A percentile compares a stretch with the other conserved stretches of the same genome.
Conservation (phyloP, 768 basidiomycete species). For the Rhodotorula taiwanensis region DNA sequence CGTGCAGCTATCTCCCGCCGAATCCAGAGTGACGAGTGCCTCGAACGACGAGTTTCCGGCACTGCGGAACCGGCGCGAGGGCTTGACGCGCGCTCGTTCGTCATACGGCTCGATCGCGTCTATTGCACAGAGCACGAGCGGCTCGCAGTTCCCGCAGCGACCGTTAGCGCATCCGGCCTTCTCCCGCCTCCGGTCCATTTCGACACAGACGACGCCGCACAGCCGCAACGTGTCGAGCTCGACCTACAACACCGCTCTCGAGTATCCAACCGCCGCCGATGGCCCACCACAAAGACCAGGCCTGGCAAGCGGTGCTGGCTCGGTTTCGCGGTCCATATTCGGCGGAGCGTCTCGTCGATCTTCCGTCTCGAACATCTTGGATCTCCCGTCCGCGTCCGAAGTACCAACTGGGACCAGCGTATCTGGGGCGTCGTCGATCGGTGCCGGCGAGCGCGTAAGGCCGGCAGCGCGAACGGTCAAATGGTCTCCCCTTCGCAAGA, state of each 20-base stretch:
- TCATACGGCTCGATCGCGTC: slow-evolving; percentile 18
- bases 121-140: neutral
- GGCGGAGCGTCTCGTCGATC: slow-evolving; percentile 13
- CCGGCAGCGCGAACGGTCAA: slow-evolving; percentile 58
- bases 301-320: neutral
- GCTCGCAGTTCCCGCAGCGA: slow-evolving; percentile 19
- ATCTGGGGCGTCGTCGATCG: slow-evolving; percentile 4
- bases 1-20: slow-evolving; percentile 17
- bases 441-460: neutral
- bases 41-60: slow-evolving; percentile 23
- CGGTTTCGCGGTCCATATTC: slow-evolving; percentile 18
- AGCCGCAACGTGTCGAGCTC: slow-evolving; percentile 59
- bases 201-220: slow-evolving; percentile 45
- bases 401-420: neutral
- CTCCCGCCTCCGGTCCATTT: slow-evolving; percentile 51
- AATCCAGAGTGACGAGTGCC: slow-evolving; percentile 33
- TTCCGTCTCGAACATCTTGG: slow-evolving; percentile 28
- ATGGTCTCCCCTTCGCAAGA: slow-evolving; percentile 63
- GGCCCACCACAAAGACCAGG: slow-evolving; percentile 7
- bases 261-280: slow-evolving; percentile 34
- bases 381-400: slow-evolving; percentile 20
- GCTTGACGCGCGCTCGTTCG: slow-evolving; percentile 11
- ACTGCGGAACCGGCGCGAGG: neutral
- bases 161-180: slow-evolving; percentile 45
- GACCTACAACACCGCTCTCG: slow-evolving; percentile 62